Evolutionary conservation across 2,329 filamentous ascomycete species (phyloP).

Genomic region (Blastomyces emzantsi): DNA sequence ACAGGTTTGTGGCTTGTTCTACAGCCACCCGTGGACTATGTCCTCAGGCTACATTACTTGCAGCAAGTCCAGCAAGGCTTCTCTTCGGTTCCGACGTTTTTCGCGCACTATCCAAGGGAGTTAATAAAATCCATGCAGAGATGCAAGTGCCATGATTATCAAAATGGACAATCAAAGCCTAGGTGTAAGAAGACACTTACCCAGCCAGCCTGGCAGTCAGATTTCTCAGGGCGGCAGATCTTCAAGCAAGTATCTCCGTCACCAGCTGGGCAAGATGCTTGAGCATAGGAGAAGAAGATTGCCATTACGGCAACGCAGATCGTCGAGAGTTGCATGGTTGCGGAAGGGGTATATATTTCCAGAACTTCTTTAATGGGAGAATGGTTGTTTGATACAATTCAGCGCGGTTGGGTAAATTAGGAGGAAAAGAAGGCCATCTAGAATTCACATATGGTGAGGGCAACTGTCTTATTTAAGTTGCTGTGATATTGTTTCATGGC

Average conservation of each 20-base stretch:
- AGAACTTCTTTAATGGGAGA: not conserved
- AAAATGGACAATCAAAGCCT: not conserved
- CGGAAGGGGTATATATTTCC: not conserved
- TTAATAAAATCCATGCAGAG: not conserved
- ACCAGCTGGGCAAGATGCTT: not conserved
- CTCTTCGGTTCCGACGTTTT: conserved; percentile 1
- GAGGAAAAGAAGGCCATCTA: not conserved
- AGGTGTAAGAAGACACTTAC: not conserved
- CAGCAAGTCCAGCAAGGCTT: not conserved
- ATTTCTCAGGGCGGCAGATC: not conserved
- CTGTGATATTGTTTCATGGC: not conserved
- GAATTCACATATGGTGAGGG: not conserved
- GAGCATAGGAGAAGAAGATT: not conserved
- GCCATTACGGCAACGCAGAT: conserved; percentile 2
- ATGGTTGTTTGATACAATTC: not conserved
- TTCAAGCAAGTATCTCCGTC: not conserved
- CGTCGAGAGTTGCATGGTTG: not conserved
- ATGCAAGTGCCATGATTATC: not conserved
- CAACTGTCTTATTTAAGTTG: not conserved
- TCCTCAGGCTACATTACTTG: not conserved
- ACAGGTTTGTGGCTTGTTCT: not conserved
- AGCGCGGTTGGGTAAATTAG: not conserved
- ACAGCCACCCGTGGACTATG: too few relatives aligned
- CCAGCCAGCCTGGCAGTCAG: not conserved
- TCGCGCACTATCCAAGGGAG: not conserved